phyloP scores from a whole-genome alignment of 495 filamentous ascomycete species.

The Penicillium canariense region DNA sequence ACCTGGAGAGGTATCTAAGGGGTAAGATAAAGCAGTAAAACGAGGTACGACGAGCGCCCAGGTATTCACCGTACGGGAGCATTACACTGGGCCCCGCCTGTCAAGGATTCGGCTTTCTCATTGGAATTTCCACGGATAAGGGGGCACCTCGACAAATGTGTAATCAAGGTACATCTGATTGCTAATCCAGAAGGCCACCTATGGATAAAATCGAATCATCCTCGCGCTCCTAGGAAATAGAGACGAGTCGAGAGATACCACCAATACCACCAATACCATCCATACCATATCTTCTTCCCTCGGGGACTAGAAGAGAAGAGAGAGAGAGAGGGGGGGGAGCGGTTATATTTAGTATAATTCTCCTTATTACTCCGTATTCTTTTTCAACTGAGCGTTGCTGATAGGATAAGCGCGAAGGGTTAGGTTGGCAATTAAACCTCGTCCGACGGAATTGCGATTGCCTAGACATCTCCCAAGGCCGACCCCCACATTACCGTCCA shows the following conservation, averaged over 20 bases:
- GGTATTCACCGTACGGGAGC: constrained; percentile 9
- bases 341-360: too few species aligned
- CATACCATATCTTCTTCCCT: too few species aligned
- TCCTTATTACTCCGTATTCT: too few species aligned
- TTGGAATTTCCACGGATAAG: constrained; percentile 2
- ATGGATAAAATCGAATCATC: neutral
- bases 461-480: constrained; percentile 3
- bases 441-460: constrained; percentile 22
- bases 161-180: neutral
- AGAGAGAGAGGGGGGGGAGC: too few species aligned
- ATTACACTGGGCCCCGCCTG: constrained; percentile 13
- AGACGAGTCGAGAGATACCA: too few species aligned
- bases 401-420: constrained; percentile 11
- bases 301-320: too few species aligned
- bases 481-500: constrained; percentile 2
- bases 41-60: neutral
- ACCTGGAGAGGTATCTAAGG: neutral
- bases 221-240: too few species aligned
- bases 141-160: neutral
- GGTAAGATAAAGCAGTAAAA: neutral
- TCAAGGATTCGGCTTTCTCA: constrained; percentile 10
- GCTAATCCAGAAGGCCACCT: neutral
- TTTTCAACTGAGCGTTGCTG: neutral
- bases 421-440: constrained; percentile 19
- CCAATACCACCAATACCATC: too few species aligned